Base-by-base conservation (phyloP, 768 basidiomycete genomes). In the Tulasnella calospora region DNA sequence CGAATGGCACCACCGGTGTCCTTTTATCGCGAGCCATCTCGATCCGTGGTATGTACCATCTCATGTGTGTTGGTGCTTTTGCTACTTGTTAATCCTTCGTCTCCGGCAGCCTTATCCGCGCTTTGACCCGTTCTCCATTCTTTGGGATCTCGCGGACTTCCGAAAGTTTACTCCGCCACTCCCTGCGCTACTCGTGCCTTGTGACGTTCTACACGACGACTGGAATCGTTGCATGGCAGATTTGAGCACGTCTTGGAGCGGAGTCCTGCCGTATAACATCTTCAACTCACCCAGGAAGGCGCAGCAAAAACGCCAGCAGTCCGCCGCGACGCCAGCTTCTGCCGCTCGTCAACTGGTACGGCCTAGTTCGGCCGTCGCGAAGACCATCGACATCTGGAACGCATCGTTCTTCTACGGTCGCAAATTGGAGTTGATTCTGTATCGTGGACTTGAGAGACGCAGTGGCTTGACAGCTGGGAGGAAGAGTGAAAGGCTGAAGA, bases 351-450 rank as follows among this genome's bases (percentile, higher is more conserved):
- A 40, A 44, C 41, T 71, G 30, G 69, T 78, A 23, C 67, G 77
- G 7, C 77, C 77, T 15, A 72, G 36, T 17, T 78, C 77, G 1
- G 77, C 61, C 30, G 70, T 79, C 36, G 89, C 89, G n/a, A 92
- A 93, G 82, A 87, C 95, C 40, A 85, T 95, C 80, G 89, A 94
- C 80, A 85, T 92, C 38, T 95, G 94, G 94, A 95, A 95, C 83
- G 83, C 85, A 40, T 89, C 89, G 12, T 95, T 94, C 85, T 94
- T 94, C 87, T 82, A 88, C 77, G 84, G 87, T 46, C 92, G 94
- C 69, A 91, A 91, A 27, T 89, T 92, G n/a, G 94, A 95, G 81
- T 85, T 93, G 71, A 87, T 93, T 46, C 86, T 95, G n/a, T 95
- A 89, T 86, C 92, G 90, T 82, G 94, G 94, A 61, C 89, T 88